A percentile compares a stretch with the other conserved stretches of the same genome.
These are phyloP conservation scores for Hyaloscypha hepaticicola DNA, from an alignment of 495 filamentous ascomycete genomes.

Conservation along the genomic window DNA sequence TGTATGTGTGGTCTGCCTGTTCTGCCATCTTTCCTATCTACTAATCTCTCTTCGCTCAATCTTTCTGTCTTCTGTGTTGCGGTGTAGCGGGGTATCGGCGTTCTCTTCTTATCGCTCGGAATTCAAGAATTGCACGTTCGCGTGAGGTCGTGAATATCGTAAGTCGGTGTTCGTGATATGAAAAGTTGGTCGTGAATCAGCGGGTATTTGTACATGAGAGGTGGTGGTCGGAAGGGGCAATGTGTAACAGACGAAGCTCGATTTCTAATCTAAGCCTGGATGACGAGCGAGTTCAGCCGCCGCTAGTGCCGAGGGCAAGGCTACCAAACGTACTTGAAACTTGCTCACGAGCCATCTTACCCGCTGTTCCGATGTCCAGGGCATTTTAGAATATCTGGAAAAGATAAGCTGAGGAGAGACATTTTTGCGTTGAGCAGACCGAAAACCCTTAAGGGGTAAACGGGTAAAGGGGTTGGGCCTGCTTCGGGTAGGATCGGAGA, in stretches of 20 bases:
- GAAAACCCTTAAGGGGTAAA: too few species aligned
- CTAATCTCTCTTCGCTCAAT: slow-evolving; percentile 40
- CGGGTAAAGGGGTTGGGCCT: too few species aligned
- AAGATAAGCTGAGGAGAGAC: too few species aligned
- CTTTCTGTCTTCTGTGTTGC: slow-evolving; percentile 25
- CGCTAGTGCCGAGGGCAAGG: neutral
- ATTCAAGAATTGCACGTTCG: neutral
- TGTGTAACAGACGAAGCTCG: neutral
- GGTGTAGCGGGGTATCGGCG: slow-evolving; percentile 4
- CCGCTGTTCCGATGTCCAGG: too few species aligned
- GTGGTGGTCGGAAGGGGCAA: neutral
- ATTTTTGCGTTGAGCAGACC: too few species aligned
- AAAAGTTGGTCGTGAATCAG: neutral
- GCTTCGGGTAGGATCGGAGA: too few species aligned
- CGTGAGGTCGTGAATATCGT: neutral
- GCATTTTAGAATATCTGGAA: too few species aligned
- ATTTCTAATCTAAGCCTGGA: neutral
- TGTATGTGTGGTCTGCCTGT: slow-evolving; percentile 50
- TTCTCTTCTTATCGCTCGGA: too few species aligned
- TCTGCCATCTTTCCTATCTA: slow-evolving; percentile 34
- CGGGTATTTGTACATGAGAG: neutral
- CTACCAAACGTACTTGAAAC: neutral
- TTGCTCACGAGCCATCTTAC: neutral
- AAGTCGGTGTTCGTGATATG: neutral
- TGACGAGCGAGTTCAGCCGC: neutral